Evolutionary conservation across 2,329 filamentous ascomycete species (phyloP).

Genomic region (Pseudopyricularia javanii): DNA sequence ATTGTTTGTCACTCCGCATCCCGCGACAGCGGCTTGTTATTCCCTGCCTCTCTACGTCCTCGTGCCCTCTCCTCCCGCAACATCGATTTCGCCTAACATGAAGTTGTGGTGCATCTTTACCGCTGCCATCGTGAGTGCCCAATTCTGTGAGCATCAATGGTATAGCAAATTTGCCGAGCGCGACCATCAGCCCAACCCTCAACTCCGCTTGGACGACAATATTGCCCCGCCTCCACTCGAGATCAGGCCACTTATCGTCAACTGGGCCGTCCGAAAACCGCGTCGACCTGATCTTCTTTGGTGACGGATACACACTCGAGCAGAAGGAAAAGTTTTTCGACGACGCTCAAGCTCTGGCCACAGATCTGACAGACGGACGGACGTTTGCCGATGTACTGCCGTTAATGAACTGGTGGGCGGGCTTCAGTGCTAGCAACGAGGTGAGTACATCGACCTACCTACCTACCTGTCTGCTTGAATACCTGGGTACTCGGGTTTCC

Average conservation of each 20-base stretch:
- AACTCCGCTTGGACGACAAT: background rate
- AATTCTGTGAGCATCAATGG: background rate
- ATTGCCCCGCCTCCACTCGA: background rate
- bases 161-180: background rate
- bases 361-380: background rate
- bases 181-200: background rate
- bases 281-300: background rate
- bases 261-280: background rate
- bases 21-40: too few relatives aligned
- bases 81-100: too few relatives aligned
- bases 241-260: background rate
- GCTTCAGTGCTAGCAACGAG: background rate
- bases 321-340: background rate
- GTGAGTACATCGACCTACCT: background rate
- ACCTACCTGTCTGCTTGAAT: background rate
- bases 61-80: background rate
- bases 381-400: background rate
- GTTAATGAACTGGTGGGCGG: background rate
- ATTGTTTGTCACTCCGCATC: too few relatives aligned
- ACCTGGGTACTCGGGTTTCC: background rate
- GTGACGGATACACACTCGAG: background rate
- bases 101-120: background rate
- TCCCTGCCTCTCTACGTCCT: too few relatives aligned
- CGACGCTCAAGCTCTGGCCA: background rate
- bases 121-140: background rate